Evolutionary conservation across 345 rosid species (phyloP), one percentile per base, ranked within the genome.

Genomic region (Atalantia buxifolia): DNA sequence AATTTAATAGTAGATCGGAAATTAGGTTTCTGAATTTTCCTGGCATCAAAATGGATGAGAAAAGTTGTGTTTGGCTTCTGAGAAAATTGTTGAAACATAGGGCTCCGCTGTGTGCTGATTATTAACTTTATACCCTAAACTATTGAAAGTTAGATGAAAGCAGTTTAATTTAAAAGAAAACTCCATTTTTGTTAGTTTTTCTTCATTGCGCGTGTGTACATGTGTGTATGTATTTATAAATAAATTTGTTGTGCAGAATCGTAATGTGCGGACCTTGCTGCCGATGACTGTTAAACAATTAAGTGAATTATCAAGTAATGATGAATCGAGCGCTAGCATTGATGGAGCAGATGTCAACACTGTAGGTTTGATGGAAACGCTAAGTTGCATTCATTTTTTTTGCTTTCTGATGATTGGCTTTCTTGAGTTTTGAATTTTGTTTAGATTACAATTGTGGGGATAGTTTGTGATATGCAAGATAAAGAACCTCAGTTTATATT

Each of bases 281-380:
- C 93, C 97, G 4, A 75, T 92, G 80, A 92, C 94, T 2, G 81
- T 90, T 73, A 92, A 92, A 89, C 94, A 89, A 83, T 78, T 89
- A 84, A 85, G 75, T 70, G 83, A 83, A 61, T 13, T 45, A 24
- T 77, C 90, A 22, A 86, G 78, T 72, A 86, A 65, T 27, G 93
- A 89, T 56, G 91, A 89, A 71, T 81, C 86, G 3, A 83, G 81
- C 80, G 84, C 89, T 81, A 77, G 83, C 69, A 75, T 88, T 27
- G 94, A 91, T 76, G 92, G 97, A 4, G 86, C 84, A 48, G 97
- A 87, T 33, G 88, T 82, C 42, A 87, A 79, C 84, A 92, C 84
- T 83, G 97, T 89, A 84, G 53, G 87, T 57, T 76, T 59, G 35
- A 1, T 71, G 27, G 62, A 61, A 40, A 19, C 18, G 18, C 60